Evolutionary conservation across 1,284 basidiomycete genomes (phyloP).

Genomic region (Ganoderma lucidum): DNA sequence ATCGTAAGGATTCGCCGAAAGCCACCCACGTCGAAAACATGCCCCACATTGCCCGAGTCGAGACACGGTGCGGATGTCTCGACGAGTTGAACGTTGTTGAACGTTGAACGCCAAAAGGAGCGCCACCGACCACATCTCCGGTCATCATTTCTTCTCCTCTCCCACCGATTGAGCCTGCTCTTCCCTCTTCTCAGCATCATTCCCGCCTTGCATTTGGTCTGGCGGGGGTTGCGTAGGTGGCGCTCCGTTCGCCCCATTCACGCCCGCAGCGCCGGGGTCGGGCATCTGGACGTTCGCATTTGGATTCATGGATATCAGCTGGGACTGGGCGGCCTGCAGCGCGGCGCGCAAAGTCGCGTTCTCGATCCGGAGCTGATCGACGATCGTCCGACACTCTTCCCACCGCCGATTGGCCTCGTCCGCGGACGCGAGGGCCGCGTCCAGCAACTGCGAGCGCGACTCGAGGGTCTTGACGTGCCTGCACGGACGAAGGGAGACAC

Average conservation of each 20-base stretch:
- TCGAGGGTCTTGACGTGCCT: constrained; percentile 87
- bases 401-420: constrained; percentile 86
- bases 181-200: constrained; percentile 19
- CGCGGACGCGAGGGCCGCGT: constrained; percentile 81
- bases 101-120: not conserved
- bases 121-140: not conserved
- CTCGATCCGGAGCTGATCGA: constrained; percentile 83
- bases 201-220: constrained; percentile 10
- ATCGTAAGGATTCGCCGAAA: not conserved
- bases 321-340: constrained; percentile 39
- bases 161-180: constrained; percentile 9
- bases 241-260: constrained; percentile 23
- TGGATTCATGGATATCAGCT: constrained; percentile 39
- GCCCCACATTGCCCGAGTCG: not conserved
- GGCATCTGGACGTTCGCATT: constrained; percentile 23
- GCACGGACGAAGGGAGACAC: constrained; percentile 5
- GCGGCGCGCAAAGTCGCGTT: constrained; percentile 69
- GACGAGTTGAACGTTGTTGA: not conserved
- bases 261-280: constrained; percentile 11
- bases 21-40: not conserved
- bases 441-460: constrained; percentile 80
- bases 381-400: constrained; percentile 84
- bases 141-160: constrained; percentile 18
- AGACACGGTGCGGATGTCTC: not conserved
- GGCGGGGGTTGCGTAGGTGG: constrained; percentile 15